Evolutionary conservation across 176 grass and related monocot genomes (phyloP).

Genomic region (Oryza officinalis): DNA sequence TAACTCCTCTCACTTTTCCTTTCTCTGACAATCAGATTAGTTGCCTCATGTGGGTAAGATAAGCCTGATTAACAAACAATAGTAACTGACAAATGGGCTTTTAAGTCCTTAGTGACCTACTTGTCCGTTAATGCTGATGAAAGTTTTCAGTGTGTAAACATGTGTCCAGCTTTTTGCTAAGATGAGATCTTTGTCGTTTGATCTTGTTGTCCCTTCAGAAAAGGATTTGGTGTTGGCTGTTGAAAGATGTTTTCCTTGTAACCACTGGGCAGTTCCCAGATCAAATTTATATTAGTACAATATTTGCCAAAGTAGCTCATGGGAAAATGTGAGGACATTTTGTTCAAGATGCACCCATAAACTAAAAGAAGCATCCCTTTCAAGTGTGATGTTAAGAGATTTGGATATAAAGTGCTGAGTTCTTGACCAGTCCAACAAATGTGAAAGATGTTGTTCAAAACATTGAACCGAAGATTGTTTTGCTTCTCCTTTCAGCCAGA

Average conservation of each 20-base stretch:
- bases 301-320: slow-evolving; percentile 8
- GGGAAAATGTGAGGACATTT: slow-evolving; percentile 9
- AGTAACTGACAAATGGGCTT: background rate
- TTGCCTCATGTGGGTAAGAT: background rate
- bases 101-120: background rate
- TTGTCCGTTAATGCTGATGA: background rate
- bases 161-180: slow-evolving; percentile 10
- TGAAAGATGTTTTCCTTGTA: slow-evolving; percentile 33
- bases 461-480: background rate
- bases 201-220: slow-evolving; percentile 11
- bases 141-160: background rate
- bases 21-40: background rate
- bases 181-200: slow-evolving; percentile 40
- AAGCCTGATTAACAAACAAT: slow-evolving; percentile 1
- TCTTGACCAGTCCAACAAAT: slow-evolving; percentile 41
- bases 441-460: slow-evolving; percentile 28
- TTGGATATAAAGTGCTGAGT: slow-evolving; percentile 33
- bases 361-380: slow-evolving; percentile 25
- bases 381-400: slow-evolving; percentile 2
- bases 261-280: background rate
- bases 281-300: slow-evolving; percentile 18
- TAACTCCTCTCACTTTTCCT: background rate
- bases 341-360: slow-evolving; percentile 26
- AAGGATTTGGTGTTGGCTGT: slow-evolving; percentile 10
- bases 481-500: slow-evolving; percentile 19